Evolutionary conservation across 257 asterid genomes (phyloP).

Genomic region (Solanum pinnatisectum): DNA sequence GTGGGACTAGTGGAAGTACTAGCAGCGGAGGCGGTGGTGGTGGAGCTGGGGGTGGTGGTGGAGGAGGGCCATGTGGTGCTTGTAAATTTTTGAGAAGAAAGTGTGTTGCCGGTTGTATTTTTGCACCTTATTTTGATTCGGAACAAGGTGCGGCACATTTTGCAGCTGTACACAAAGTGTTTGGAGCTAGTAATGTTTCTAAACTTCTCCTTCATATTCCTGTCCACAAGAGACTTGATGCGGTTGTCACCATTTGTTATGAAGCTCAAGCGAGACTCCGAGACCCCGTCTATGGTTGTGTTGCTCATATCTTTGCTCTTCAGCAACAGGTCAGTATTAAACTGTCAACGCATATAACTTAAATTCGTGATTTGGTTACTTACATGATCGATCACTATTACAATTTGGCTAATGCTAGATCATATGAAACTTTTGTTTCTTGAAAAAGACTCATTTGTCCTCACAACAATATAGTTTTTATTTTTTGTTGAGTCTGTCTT

Average conservation of each 20-base stretch:
- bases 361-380: neutral
- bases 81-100: slow-evolving; percentile 95
- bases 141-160: slow-evolving; percentile 97
- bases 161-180: slow-evolving; percentile 95
- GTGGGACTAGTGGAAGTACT: slow-evolving; percentile 2
- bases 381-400: neutral
- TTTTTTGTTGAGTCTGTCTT: slow-evolving; percentile 21
- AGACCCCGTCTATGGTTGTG: slow-evolving; percentile 89
- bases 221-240: slow-evolving; percentile 60
- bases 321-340: slow-evolving; percentile 71
- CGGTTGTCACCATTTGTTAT: slow-evolving; percentile 77
- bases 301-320: slow-evolving; percentile 73
- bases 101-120: slow-evolving; percentile 80
- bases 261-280: slow-evolving; percentile 93
- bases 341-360: neutral
- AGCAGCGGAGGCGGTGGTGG: slow-evolving; percentile 4
- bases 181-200: slow-evolving; percentile 96
- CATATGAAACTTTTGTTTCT: neutral
- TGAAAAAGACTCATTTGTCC: slow-evolving; percentile 6
- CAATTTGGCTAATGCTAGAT: neutral
- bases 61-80: slow-evolving; percentile 95
- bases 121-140: slow-evolving; percentile 88
- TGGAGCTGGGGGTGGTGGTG: slow-evolving; percentile 4
- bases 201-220: slow-evolving; percentile 84
- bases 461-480: neutral